Conservation (phyloP, 2,329 filamentous ascomycete genomes). For the Neopestalotiopsis sp. region DNA sequence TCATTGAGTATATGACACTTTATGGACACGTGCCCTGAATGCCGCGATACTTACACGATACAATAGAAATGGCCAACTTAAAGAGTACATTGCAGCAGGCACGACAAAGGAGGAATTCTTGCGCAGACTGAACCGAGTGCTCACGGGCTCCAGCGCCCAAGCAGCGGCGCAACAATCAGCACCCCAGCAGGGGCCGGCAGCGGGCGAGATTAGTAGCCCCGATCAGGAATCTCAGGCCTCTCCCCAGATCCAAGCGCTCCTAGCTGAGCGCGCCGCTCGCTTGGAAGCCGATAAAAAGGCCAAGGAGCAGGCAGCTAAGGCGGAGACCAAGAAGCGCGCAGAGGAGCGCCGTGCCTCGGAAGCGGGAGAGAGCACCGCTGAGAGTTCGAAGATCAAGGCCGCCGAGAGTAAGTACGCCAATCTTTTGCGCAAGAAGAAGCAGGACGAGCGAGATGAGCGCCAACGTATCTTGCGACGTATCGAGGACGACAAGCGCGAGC, state of each 20-base stretch:
- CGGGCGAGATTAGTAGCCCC: background rate
- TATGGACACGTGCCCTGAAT: background rate
- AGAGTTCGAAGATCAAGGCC: constrained; percentile 32
- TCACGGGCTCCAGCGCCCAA: constrained; percentile 34
- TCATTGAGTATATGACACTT: constrained; percentile 67
- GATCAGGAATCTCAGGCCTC: background rate
- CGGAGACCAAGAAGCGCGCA: constrained; percentile 50
- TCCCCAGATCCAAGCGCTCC: constrained; percentile 39
- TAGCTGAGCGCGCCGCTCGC: constrained; percentile 58
- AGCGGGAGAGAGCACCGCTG: constrained; percentile 39
- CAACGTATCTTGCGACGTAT: constrained; percentile 76
- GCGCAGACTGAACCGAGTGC: constrained; percentile 53
- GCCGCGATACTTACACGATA: constrained; percentile 10
- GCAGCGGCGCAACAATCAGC: constrained; percentile 4
- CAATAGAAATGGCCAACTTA: constrained; percentile 70
- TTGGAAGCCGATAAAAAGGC: constrained; percentile 51
- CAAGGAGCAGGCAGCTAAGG: constrained; percentile 55
- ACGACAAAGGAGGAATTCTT: constrained; percentile 71
- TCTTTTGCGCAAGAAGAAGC: constrained; percentile 66
- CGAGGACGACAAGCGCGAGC: constrained; percentile 75
- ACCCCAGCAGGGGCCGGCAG: background rate
- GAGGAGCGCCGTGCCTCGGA: constrained; percentile 43
- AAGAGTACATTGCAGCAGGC: constrained; percentile 75
- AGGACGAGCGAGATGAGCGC: constrained; percentile 71
- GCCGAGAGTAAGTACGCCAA: constrained; percentile 55